Evolutionary conservation across 768 basidiomycete genomes (phyloP).

Genomic region (Galerina marginata): DNA sequence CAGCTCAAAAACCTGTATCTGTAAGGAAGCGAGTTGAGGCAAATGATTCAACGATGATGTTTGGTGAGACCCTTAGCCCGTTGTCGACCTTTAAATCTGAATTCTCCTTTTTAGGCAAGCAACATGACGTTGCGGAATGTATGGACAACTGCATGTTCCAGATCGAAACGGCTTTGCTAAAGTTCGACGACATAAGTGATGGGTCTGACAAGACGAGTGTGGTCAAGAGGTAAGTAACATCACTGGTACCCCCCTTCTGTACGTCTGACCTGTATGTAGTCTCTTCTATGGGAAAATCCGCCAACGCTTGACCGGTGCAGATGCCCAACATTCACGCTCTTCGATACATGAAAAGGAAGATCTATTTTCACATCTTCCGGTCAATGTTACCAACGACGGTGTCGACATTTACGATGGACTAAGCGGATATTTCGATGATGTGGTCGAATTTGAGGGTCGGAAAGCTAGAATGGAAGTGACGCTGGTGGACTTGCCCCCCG

Average conservation of each 20-base stretch:
- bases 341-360: conserved; percentile 88
- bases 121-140: conserved; percentile 98
- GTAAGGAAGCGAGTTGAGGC: conserved; percentile 57
- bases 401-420: conserved; percentile 95
- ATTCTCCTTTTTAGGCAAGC: conserved; percentile 64
- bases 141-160: conserved; percentile 99
- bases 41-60: conserved; percentile 87
- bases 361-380: conserved; percentile 90
- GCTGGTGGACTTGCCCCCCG: conserved; percentile 83
- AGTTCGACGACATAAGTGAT: conserved; percentile 62
- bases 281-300: conserved; percentile 90
- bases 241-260: not conserved
- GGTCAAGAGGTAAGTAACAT: conserved; percentile 70
- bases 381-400: conserved; percentile 89
- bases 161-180: conserved; percentile 89
- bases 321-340: conserved; percentile 45
- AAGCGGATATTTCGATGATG: conserved; percentile 88
- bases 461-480: conserved; percentile 89
- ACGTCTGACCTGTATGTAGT: conserved; percentile 29
- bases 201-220: conserved; percentile 72
- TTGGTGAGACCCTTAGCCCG: conserved; percentile 55
- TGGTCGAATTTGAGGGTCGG: conserved; percentile 85
- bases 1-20: conserved; percentile 53
- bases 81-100: conserved; percentile 8
- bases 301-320: conserved; percentile 49